Evolutionary conservation across 2,329 filamentous ascomycete species (phyloP).

Genomic region (Pseudogymnoascus sp.): DNA sequence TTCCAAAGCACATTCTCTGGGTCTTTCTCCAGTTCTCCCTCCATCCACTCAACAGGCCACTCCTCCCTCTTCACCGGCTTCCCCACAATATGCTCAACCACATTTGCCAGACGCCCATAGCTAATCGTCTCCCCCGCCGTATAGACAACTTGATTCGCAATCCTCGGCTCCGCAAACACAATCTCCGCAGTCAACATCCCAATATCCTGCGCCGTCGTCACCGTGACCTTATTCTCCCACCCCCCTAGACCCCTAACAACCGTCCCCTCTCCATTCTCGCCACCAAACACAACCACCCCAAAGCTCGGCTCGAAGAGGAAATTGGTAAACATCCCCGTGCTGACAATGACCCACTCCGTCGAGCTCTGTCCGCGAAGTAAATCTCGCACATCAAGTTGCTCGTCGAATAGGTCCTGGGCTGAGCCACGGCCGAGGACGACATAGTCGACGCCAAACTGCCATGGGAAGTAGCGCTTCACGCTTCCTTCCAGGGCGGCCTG

Average conservation of each 20-base stretch:
- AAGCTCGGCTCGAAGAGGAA: constrained; percentile 59
- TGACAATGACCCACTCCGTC: constrained; percentile 55
- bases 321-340: constrained; percentile 63
- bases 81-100: constrained; percentile 39
- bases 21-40: constrained; percentile 37
- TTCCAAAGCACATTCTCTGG: constrained; percentile 44
- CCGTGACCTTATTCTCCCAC: constrained; percentile 55
- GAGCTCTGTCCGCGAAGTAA: constrained; percentile 39
- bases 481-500: constrained; percentile 45
- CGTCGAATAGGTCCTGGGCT: constrained; percentile 58
- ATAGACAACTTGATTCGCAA: constrained; percentile 39
- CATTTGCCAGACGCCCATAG: constrained; percentile 45
- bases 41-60: constrained; percentile 40
- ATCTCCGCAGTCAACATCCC: constrained; percentile 51
- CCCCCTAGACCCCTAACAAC: constrained; percentile 47
- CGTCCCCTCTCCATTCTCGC: constrained; percentile 34
- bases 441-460: constrained; percentile 70
- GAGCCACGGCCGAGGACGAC: constrained; percentile 52
- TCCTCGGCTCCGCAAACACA: constrained; percentile 34
- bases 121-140: constrained; percentile 54
- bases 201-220: constrained; percentile 58
- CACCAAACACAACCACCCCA: constrained; percentile 48
- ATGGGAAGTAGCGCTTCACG: constrained; percentile 52
- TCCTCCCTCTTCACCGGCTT: constrained; percentile 39
- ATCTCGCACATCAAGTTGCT: constrained; percentile 53